Evolutionary conservation across 331 rosid genomes (phyloP), one percentile per base, ranked within the genome.

Genomic region (Arachis monticola): DNA sequence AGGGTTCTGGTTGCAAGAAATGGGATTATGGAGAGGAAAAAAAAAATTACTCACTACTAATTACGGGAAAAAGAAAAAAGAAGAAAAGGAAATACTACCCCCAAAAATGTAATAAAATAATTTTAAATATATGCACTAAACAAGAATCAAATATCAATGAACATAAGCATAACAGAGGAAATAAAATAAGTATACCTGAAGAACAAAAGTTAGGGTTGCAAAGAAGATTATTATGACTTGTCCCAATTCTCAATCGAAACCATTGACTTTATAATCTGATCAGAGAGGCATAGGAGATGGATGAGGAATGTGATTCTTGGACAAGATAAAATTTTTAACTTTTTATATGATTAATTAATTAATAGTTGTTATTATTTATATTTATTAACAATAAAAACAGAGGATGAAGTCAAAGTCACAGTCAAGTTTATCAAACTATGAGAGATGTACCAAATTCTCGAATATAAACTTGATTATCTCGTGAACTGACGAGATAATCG

Each of bases 1-100:
- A 82, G 82, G 90, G 85, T 84, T 83, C 41, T 45, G 56, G 70
- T 57, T 70, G 17, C 73, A 41, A 30, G 38, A 67, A 11, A 66
- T 42, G 57, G 40, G 0, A 35, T 35, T 35, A 35, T 5, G 0
- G 4, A 35, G 44, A 53, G 60, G 38, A 1, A n/a, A 73, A 10
- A 10, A 30, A 41, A 65, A 8, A 17, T 17, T 17, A 17, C 22
- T 17, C 22, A 17, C 22, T 17, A 17, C 22, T 17, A 17, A 35
- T 35, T 35, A 35, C 40, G 0, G 22, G 22, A 17, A 17, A 17
- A 22, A 22, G 27, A 22, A 22, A 22, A 22, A 35, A 35, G 44
- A 53, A 65, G 38, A 1, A n/a, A 73, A 10, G 5, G 31, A 41
- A 65, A 8, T 5, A 1, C 8, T 35, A 35, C 0, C 40, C 40